phyloP scores from a whole-genome alignment of 768 basidiomycete genomes.

The Suillus cothurnatus region DNA sequence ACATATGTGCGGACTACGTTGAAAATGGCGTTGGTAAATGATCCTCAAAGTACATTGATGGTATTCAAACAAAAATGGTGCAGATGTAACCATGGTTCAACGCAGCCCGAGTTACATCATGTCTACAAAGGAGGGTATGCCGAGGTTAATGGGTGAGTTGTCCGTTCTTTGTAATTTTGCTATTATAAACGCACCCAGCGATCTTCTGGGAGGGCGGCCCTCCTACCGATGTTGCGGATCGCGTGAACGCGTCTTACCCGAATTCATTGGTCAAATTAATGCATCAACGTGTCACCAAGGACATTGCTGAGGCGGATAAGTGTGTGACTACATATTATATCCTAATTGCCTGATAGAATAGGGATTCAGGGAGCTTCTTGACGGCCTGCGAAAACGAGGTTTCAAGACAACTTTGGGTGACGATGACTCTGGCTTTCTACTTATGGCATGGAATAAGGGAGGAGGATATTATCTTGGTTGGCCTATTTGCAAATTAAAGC shows the following conservation, averaged over 20 bases:
- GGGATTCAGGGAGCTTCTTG: constrained; percentile 45
- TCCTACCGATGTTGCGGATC: constrained; percentile 54
- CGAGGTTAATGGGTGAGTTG: constrained; percentile 22
- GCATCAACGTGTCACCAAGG: constrained; percentile 38
- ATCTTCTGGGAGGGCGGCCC: constrained; percentile 48
- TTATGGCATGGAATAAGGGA: constrained; percentile 48
- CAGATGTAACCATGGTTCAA: constrained; percentile 52
- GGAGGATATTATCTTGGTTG: constrained; percentile 73
- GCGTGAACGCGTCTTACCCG: constrained; percentile 52
- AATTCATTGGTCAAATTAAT: constrained; percentile 27
- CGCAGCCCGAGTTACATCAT: constrained; percentile 57
- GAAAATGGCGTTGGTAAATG: constrained; percentile 46
- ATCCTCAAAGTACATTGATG: not conserved
- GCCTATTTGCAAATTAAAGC: constrained; percentile 2
- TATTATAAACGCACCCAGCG: not conserved
- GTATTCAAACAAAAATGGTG: not conserved
- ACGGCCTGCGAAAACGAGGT: constrained; percentile 56
- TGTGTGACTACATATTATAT: constrained; percentile 23
- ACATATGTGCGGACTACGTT: constrained; percentile 51
- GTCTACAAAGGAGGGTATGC: constrained; percentile 42
- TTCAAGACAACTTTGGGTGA: constrained; percentile 57
- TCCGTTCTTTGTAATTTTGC: constrained; percentile 14
- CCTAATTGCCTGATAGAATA: not conserved
- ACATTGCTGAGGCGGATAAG: constrained; percentile 60
- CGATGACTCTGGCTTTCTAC: constrained; percentile 52